These are phyloP conservation scores for Aurifilum marmelostoma DNA, from an alignment of 2,329 filamentous ascomycete genomes.

Conservation along the genomic window DNA sequence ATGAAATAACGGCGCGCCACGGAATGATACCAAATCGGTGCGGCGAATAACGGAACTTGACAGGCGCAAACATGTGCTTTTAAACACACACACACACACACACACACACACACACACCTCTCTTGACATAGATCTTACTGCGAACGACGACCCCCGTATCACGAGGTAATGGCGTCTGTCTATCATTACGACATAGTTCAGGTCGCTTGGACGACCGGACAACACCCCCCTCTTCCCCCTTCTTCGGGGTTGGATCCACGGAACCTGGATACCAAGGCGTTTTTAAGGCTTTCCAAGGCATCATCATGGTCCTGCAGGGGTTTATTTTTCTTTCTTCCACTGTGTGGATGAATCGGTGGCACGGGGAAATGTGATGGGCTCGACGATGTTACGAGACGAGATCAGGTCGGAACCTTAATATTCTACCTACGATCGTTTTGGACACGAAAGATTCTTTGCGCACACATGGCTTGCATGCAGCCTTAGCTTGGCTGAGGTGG, in stretches of 20 bases:
- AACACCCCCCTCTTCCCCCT: not conserved
- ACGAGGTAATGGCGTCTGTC: slow-evolving; percentile 3
- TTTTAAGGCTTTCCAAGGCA: too few relatives aligned
- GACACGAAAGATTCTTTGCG: not conserved
- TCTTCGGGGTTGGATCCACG: not conserved
- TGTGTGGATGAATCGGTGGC: slow-evolving; percentile 7
- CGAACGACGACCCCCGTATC: not conserved
- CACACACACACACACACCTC: not conserved
- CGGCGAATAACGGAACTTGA: slow-evolving; percentile 13
- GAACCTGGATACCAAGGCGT: slow-evolving; percentile 9
- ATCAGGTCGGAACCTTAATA: not conserved
- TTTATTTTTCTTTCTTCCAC: not conserved
- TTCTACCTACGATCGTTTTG: not conserved
- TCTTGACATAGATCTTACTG: not conserved
- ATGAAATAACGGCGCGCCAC: slow-evolving; percentile 11
- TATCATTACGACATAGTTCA: too few relatives aligned
- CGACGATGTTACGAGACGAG: slow-evolving; percentile 17
- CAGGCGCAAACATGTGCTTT: slow-evolving; percentile 16
- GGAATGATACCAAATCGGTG: slow-evolving; percentile 15
- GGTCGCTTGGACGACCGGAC: not conserved
- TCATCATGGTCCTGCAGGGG: slow-evolving; percentile 1
- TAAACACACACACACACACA: not conserved
- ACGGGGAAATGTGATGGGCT: not conserved
- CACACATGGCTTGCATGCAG: not conserved
- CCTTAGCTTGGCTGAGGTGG: not conserved